These are phyloP conservation scores for Candida michaelii DNA, from an alignment of 805 yeast genomes.

Conservation along the genomic window DNA sequence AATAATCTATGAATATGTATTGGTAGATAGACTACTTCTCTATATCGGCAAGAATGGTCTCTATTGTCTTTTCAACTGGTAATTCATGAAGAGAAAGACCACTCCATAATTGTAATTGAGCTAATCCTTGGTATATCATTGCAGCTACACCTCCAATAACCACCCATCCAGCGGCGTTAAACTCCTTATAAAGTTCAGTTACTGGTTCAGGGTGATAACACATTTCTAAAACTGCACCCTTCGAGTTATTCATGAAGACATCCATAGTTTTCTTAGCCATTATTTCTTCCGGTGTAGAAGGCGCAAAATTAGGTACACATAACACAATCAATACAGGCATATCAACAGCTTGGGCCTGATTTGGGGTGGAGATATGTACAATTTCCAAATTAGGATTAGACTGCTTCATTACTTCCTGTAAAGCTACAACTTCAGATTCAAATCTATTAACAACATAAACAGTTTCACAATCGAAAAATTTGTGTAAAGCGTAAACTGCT, in stretches of 20 bases:
- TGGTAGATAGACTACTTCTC: too few relatives aligned
- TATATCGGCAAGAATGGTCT: background rate
- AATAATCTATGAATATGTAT: too few relatives aligned
- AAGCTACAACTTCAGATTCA: conserved; percentile 24
- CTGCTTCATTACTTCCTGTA: conserved; percentile 18
- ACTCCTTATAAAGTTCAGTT: conserved; percentile 25
- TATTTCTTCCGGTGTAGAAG: conserved; percentile 22
- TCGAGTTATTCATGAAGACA: conserved; percentile 23
- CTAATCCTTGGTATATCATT: conserved; percentile 32
- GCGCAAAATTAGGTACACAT: conserved; percentile 30
- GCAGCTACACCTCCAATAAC: conserved; percentile 32
- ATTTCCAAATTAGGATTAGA: conserved; percentile 27
- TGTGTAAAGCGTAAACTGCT: conserved; percentile 29
- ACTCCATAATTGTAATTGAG: conserved; percentile 32
- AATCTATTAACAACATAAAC: conserved; percentile 31
- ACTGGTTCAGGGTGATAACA: conserved; percentile 32
- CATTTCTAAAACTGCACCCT: conserved; percentile 33
- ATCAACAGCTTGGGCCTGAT: conserved; percentile 19
- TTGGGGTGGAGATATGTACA: conserved; percentile 23
- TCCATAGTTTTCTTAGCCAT: conserved; percentile 25
- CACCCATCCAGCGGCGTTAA: conserved; percentile 24
- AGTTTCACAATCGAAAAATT: conserved; percentile 24
- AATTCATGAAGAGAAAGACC: conserved; percentile 25
- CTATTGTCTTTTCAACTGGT: conserved; percentile 22
- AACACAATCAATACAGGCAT: conserved; percentile 25